These are phyloP conservation scores for Populus simonii DNA, from an alignment of 345 rosid genomes.

Conservation along the genomic window DNA sequence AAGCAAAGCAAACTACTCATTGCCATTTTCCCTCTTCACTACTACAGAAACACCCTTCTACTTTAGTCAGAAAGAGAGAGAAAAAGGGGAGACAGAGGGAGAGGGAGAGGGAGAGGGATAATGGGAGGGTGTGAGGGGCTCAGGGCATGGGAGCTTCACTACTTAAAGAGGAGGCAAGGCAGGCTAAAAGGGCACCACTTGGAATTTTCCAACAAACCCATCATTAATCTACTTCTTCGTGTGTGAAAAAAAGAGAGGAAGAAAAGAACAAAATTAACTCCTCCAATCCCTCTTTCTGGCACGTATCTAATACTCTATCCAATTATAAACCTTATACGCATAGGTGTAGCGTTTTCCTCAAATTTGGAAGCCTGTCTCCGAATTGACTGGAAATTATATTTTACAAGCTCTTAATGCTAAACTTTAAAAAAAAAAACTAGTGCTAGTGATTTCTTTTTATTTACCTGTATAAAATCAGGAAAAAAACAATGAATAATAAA, in stretches of 20 bases:
- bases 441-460: not conserved
- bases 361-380: not conserved
- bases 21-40: not conserved
- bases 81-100: not conserved
- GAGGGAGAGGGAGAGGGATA: not conserved
- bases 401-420: too few species aligned
- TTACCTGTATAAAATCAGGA: not conserved
- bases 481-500: not conserved
- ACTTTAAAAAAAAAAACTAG: too few species aligned
- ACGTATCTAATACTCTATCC: not conserved
- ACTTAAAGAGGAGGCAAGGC: slow-evolving; percentile 21
- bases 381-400: not conserved
- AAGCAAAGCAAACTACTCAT: not conserved
- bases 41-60: not conserved
- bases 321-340: not conserved
- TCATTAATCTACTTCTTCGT: not conserved
- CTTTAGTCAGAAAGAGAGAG: not conserved
- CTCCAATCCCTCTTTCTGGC: not conserved
- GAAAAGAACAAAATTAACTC: too few species aligned
- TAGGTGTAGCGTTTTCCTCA: not conserved
- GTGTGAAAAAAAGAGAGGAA: not conserved
- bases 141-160: not conserved
- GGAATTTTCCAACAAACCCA: slow-evolving; percentile 6
- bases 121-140: not conserved
- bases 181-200: not conserved